These are phyloP conservation scores for Basipetospora chlamydospora DNA, from an alignment of 2,329 filamentous ascomycete genomes.

Conservation along the genomic window DNA sequence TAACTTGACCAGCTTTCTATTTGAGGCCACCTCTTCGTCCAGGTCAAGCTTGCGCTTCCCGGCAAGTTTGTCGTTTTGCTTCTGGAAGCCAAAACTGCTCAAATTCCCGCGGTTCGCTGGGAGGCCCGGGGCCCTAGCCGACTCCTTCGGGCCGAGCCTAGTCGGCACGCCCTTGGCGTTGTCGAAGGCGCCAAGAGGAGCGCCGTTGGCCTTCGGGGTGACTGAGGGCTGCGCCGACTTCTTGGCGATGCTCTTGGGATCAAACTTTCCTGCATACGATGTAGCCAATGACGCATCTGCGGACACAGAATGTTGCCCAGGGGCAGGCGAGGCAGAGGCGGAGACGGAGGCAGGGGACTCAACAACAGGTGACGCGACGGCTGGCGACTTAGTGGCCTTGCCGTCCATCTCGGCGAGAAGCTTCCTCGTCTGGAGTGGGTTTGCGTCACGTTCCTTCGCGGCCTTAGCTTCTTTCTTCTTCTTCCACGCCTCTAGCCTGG, in stretches of 20 bases:
- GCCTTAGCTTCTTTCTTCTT: slow-evolving; percentile 70
- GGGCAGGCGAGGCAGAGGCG: slow-evolving; percentile 34
- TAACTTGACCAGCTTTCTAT: slow-evolving; percentile 80
- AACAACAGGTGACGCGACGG: slow-evolving; percentile 33
- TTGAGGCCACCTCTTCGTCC: slow-evolving; percentile 74
- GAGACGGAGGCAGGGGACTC: slow-evolving; percentile 30
- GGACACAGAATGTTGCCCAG: slow-evolving; percentile 21
- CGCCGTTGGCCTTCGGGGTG: slow-evolving; percentile 39
- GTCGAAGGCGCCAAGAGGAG: slow-evolving; percentile 34
- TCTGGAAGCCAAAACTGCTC: slow-evolving; percentile 71
- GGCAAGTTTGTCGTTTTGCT: slow-evolving; percentile 48
- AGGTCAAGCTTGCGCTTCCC: slow-evolving; percentile 67
- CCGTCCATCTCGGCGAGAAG: slow-evolving; percentile 62
- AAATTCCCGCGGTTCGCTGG: slow-evolving; percentile 60
- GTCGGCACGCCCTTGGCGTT: slow-evolving; percentile 26
- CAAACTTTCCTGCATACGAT: slow-evolving; percentile 65
- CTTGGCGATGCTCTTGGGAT: slow-evolving; percentile 43
- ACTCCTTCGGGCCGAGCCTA: too few species aligned
- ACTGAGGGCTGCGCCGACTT: slow-evolving; percentile 56
- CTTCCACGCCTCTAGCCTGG: slow-evolving; percentile 83
- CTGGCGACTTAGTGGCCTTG: slow-evolving; percentile 38
- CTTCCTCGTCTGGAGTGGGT: slow-evolving; percentile 48
- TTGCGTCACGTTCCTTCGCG: slow-evolving; percentile 55
- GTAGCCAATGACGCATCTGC: slow-evolving; percentile 34
- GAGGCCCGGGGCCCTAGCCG: slow-evolving; percentile 31